Evolutionary conservation across 2,329 filamentous ascomycete genomes (phyloP).

Genomic region (Cladosporium sp.): DNA sequence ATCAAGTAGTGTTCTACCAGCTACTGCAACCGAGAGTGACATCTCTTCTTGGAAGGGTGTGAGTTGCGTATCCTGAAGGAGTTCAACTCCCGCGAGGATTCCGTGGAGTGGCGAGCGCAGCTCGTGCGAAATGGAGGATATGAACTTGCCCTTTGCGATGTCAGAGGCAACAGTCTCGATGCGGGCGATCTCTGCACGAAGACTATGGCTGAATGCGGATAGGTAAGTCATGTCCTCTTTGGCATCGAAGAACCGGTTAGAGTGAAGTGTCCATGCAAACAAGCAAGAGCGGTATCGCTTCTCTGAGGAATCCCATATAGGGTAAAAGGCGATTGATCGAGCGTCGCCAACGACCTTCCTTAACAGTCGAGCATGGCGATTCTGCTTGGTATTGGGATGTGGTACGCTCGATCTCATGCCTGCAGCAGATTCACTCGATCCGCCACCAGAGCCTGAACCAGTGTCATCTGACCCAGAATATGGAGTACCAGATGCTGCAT

Average conservation of each 20-base stretch:
- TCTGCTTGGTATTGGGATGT: background rate
- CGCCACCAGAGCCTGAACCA: background rate
- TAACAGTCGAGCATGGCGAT: background rate
- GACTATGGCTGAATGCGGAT: slow-evolving; percentile 36
- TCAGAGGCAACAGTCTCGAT: slow-evolving; percentile 38
- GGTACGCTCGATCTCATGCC: background rate
- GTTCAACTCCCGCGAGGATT: slow-evolving; percentile 44
- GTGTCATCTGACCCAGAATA: slow-evolving; percentile 21
- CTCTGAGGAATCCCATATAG: slow-evolving; percentile 8
- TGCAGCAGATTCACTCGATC: background rate
- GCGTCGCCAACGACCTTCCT: background rate
- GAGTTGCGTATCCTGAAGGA: slow-evolving; percentile 43
- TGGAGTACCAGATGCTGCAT: slow-evolving; percentile 16
- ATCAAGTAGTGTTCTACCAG: slow-evolving; percentile 48
- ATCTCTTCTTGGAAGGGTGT: slow-evolving; percentile 40
- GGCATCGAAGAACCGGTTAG: slow-evolving; percentile 32
- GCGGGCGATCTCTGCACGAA: slow-evolving; percentile 36
- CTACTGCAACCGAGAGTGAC: slow-evolving; percentile 45
- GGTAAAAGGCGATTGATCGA: slow-evolving; percentile 10
- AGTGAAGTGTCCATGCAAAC: slow-evolving; percentile 38
- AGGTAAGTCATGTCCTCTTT: slow-evolving; percentile 35
- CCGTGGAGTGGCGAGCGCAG: slow-evolving; percentile 45
- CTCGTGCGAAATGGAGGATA: slow-evolving; percentile 50
- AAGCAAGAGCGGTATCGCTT: slow-evolving; percentile 6
- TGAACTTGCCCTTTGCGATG: slow-evolving; percentile 48